phyloP scores from a whole-genome alignment of 139 green algal genomes.

The Pseudopediastrum boryanum region DNA sequence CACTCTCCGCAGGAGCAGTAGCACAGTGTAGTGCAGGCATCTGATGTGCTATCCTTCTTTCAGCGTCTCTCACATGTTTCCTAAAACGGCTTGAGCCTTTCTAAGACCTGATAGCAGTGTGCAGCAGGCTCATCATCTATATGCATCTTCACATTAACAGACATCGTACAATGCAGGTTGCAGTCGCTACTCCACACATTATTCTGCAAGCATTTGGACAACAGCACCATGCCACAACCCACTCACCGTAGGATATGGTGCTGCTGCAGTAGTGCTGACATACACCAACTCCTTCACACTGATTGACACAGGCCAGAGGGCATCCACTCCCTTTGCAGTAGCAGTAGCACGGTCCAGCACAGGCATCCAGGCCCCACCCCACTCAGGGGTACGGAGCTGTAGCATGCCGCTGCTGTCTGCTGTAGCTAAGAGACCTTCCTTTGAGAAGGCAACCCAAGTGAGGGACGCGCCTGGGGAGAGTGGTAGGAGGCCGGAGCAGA shows the following conservation, averaged over 20 bases:
- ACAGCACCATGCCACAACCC: too few relatives aligned
- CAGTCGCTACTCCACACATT: too few relatives aligned
- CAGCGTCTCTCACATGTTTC: too few relatives aligned
- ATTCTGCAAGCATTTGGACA: too few relatives aligned
- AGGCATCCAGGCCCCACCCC: conserved; percentile 77
- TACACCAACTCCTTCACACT: conserved; percentile 63
- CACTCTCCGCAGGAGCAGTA: too few relatives aligned
- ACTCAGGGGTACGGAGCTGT: conserved; percentile 47
- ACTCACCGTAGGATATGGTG: conserved; percentile 37
- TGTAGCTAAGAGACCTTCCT: conserved; percentile 64
- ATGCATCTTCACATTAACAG: too few relatives aligned
- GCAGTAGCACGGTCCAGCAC: conserved; percentile 59
- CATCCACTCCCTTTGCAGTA: conserved; percentile 53
- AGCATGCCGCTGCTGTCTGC: conserved; percentile 66
- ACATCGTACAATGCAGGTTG: too few relatives aligned
- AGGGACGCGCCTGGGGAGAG: conserved; percentile 60
- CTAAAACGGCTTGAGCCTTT: too few relatives aligned
- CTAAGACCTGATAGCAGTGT: too few relatives aligned
- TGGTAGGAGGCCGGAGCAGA: conserved; percentile 49
- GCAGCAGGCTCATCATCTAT: too few relatives aligned
- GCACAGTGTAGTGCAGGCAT: too few relatives aligned
- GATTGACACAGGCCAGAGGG: conserved; percentile 77
- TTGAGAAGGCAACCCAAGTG: conserved; percentile 82
- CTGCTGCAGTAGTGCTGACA: conserved; percentile 60
- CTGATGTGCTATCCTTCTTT: too few relatives aligned